Percentiles rank a stretch among this genome's conserved stretches.
Evolutionary conservation across 192 early-diverging fungal genomes (phyloP).

Genomic region (Coemansia sp.): DNA sequence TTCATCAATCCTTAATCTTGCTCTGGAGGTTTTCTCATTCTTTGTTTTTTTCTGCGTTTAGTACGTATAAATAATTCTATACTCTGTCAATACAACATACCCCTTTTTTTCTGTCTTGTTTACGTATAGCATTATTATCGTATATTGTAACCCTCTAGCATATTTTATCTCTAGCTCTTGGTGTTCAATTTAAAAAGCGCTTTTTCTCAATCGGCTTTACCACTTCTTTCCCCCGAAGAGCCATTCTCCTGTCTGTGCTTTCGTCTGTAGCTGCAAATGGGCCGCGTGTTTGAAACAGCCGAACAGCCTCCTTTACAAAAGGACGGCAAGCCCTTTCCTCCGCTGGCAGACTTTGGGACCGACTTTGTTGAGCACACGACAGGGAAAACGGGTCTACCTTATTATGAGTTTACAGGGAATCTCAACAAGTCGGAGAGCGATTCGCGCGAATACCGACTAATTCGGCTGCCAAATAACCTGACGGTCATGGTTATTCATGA

Average conservation of each 20-base stretch:
- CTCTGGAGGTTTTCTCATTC: not conserved
- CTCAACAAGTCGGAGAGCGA: constrained; percentile 64
- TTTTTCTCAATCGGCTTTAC: not conserved
- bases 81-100: not conserved
- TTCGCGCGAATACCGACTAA: constrained; percentile 62
- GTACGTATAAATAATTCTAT: not conserved
- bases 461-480: constrained; percentile 62
- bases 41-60: not conserved
- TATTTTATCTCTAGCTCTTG: constrained; percentile 2
- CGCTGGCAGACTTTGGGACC: constrained; percentile 26
- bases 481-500: constrained; percentile 65
- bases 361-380: constrained; percentile 34
- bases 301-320: constrained; percentile 22
- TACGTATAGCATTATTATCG: not conserved
- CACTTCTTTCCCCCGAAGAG: not conserved
- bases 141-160: not conserved
- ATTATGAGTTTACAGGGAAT: constrained; percentile 33
- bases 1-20: too few species aligned
- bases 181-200: not conserved
- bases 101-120: not conserved
- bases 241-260: not conserved
- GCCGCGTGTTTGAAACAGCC: constrained; percentile 39
- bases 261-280: constrained; percentile 12
- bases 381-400: constrained; percentile 11
- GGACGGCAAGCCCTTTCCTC: constrained; percentile 36